These are phyloP conservation scores for Phascolomyces articulosus DNA, from an alignment of 371 early-diverging fungal species.

Conservation along the genomic window DNA sequence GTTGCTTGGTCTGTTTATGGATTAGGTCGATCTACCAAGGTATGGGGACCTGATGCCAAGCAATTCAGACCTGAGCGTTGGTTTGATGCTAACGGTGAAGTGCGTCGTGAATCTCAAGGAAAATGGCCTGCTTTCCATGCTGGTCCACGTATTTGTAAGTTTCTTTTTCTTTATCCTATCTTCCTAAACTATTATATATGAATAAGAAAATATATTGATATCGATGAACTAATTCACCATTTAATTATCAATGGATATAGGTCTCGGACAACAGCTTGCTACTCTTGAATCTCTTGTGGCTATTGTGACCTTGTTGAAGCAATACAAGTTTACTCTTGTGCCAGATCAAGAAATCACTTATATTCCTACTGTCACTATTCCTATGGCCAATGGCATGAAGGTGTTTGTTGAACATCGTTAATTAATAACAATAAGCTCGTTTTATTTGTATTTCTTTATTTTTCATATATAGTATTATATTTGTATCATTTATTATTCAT, in stretches of 20 bases:
- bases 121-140: slow-evolving; percentile 65
- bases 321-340: slow-evolving; percentile 43
- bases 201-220: no score
- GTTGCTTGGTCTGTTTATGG: slow-evolving; percentile 55
- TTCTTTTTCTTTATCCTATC: neutral
- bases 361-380: slow-evolving; percentile 41
- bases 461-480: neutral
- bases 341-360: slow-evolving; percentile 41
- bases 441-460: neutral
- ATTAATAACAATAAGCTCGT: neutral
- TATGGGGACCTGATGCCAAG: slow-evolving; percentile 66
- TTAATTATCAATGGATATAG: no score
- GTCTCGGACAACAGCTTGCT: slow-evolving; percentile 57
- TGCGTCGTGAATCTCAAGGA: slow-evolving; percentile 42
- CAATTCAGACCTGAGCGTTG: slow-evolving; percentile 69
- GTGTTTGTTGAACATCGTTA: slow-evolving; percentile 30
- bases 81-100: slow-evolving; percentile 45
- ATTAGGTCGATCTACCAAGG: slow-evolving; percentile 51
- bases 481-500: no score
- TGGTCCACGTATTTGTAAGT: slow-evolving; percentile 65
- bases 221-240: no score
- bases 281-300: slow-evolving; percentile 48
- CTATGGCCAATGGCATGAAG: slow-evolving; percentile 51
- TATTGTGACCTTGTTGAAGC: slow-evolving; percentile 36
- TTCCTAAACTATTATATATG: no score